Percentiles rank a stretch among this genome's conserved stretches.
These are phyloP conservation scores for Thelonectria rubi DNA, from an alignment of 2,329 filamentous ascomycete genomes.

Conservation along the genomic window DNA sequence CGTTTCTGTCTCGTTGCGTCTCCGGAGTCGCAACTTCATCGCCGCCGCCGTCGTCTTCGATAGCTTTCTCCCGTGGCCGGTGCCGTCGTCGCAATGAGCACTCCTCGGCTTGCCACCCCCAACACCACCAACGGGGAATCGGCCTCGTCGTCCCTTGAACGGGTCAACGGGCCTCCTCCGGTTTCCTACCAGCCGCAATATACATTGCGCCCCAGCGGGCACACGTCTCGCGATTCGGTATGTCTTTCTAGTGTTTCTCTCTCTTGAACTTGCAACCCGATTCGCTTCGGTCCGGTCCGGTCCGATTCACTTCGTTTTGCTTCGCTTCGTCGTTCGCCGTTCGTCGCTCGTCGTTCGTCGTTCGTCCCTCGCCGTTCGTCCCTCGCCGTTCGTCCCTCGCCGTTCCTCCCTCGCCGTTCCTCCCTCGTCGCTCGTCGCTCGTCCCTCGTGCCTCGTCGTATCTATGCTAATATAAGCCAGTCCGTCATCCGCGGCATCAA, in stretches of 20 bases:
- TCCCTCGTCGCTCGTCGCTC: no score
- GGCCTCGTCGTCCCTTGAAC: constrained; percentile 30
- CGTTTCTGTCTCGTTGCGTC: constrained; percentile 1
- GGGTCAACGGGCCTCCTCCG: constrained; percentile 27
- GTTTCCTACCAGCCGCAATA: constrained; percentile 21
- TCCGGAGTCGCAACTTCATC: constrained; percentile 8
- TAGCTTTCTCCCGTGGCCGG: constrained; percentile 1
- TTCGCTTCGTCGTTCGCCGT: no score
- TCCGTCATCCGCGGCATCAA: constrained; percentile 48
- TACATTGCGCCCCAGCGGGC: constrained; percentile 22
- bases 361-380: no score
- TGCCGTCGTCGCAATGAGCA: constrained; percentile 21
- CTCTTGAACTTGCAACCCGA: not conserved
- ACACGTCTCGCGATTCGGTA: constrained; percentile 45
- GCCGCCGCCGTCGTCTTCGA: not conserved
- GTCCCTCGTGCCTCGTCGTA: not conserved
- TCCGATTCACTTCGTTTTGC: no score
- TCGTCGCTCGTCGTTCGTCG: no score
- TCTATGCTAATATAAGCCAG: constrained; percentile 32
- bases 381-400: no score
- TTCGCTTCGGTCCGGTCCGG: not conserved
- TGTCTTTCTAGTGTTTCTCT: constrained; percentile 11
- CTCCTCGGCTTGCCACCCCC: constrained; percentile 13
- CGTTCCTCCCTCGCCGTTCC: no score
- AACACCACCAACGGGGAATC: constrained; percentile 7